Percentiles rank a stretch among this genome's conserved stretches.
These are phyloP conservation scores for Leccinum fallax DNA, from an alignment of 1,284 basidiomycete species.

Conservation along the genomic window DNA sequence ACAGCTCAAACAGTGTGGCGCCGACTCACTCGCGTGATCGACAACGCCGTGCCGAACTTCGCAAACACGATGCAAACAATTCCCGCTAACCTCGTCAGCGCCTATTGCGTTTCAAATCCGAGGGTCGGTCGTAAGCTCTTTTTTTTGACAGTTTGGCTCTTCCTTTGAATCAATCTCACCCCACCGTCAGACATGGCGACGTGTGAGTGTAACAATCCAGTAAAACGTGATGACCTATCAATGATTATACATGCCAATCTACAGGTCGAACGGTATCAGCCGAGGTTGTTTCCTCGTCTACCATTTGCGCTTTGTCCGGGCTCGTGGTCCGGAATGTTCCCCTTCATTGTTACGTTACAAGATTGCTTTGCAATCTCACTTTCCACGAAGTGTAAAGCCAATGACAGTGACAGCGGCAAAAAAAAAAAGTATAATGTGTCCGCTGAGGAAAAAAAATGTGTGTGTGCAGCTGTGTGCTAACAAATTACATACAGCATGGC, in stretches of 20 bases:
- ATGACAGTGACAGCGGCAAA: background rate
- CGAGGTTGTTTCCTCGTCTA: background rate
- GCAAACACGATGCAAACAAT: slow-evolving; percentile 1
- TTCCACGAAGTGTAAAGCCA: background rate
- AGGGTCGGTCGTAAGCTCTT: background rate
- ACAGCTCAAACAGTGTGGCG: background rate
- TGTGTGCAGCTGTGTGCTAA: background rate
- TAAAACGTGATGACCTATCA: slow-evolving; percentile 2
- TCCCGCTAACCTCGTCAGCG: slow-evolving; percentile 10
- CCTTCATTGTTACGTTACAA: background rate
- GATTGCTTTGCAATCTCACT: background rate
- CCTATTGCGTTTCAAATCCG: slow-evolving; percentile 10
- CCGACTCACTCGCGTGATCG: slow-evolving; percentile 15
- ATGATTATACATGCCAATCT: background rate
- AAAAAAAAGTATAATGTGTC: background rate
- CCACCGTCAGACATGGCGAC: slow-evolving; percentile 1
- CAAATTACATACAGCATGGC: slow-evolving; percentile 14
- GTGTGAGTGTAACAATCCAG: slow-evolving; percentile 5
- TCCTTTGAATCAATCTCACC: background rate
- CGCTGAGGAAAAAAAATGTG: background rate
- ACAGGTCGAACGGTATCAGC: background rate
- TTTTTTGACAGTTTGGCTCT: background rate
- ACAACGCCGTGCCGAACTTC: background rate
- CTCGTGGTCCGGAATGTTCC: background rate
- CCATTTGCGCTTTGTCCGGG: background rate